Conservation (phyloP, 306 rosid species). For the Rosa rugosa region DNA sequence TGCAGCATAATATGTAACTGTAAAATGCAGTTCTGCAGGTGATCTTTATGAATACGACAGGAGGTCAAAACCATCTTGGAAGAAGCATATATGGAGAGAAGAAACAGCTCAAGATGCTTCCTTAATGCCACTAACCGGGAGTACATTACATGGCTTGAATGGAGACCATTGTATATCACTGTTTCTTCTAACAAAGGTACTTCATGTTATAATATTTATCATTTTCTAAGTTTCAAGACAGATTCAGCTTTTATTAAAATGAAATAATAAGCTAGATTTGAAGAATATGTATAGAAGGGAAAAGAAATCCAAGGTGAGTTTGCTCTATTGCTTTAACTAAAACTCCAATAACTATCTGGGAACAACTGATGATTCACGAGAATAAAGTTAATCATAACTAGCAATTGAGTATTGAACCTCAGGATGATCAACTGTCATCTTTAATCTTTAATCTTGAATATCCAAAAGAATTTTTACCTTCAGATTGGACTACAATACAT, state of each 20-base stretch:
- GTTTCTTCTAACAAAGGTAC: conserved; percentile 89
- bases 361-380: background rate
- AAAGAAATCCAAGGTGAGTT: background rate
- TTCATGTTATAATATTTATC: background rate
- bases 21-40: conserved; percentile 70
- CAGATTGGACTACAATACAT: background rate
- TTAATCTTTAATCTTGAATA: background rate
- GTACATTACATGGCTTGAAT: conserved; percentile 47
- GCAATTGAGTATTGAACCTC: background rate
- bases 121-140: conserved; percentile 55
- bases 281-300: background rate
- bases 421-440: background rate
- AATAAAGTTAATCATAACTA: background rate
- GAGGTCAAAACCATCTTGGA: conserved; percentile 86
- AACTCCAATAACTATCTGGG: background rate
- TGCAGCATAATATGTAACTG: conserved; percentile 17
- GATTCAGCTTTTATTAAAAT: background rate
- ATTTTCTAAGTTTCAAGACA: background rate
- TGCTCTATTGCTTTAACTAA: background rate
- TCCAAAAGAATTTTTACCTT: background rate
- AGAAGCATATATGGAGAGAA: conserved; percentile 79
- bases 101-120: conserved; percentile 41
- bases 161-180: conserved; percentile 74
- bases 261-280: conserved; percentile 2
- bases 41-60: conserved; percentile 81